Evolutionary conservation across 2,329 filamentous ascomycete species (phyloP).

Genomic region (Cordyceps tenuipes): DNA sequence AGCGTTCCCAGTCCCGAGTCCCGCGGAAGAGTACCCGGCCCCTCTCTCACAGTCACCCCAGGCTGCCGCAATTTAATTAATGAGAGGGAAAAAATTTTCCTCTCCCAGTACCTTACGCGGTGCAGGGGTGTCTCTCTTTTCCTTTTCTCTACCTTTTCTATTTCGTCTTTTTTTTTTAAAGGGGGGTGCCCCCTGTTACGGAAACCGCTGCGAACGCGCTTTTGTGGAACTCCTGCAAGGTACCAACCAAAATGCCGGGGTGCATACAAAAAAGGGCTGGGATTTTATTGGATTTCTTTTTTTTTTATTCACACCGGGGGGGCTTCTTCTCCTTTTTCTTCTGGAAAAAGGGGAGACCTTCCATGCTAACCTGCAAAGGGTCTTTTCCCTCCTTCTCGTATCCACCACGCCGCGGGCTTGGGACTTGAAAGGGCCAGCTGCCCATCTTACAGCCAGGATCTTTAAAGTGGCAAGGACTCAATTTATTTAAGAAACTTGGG

Average conservation of each 20-base stretch:
- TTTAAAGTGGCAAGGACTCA: constrained; percentile 2
- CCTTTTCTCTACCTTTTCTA: too few species aligned
- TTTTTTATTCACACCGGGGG: constrained; percentile 5
- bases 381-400: background rate
- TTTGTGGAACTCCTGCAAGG: constrained; percentile 10
- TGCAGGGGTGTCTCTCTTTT: background rate
- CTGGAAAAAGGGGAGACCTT: constrained; percentile 11
- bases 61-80: constrained; percentile 21
- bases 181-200: background rate
- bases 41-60: constrained; percentile 1
- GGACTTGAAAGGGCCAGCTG: too few species aligned
- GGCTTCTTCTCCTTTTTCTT: background rate
- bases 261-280: constrained; percentile 3
- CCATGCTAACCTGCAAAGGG: background rate
- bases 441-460: background rate
- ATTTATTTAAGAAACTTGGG: background rate
- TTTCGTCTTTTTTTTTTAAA: background rate
- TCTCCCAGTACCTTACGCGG: background rate
- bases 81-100: constrained; percentile 13
- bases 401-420: background rate
- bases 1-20: background rate
- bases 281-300: background rate
- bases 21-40: constrained; percentile 9
- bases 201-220: background rate
- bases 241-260: constrained; percentile 10